Base-by-base conservation (phyloP, 495 filamentous ascomycete species). In the Aspergillus nidulans region DNA sequence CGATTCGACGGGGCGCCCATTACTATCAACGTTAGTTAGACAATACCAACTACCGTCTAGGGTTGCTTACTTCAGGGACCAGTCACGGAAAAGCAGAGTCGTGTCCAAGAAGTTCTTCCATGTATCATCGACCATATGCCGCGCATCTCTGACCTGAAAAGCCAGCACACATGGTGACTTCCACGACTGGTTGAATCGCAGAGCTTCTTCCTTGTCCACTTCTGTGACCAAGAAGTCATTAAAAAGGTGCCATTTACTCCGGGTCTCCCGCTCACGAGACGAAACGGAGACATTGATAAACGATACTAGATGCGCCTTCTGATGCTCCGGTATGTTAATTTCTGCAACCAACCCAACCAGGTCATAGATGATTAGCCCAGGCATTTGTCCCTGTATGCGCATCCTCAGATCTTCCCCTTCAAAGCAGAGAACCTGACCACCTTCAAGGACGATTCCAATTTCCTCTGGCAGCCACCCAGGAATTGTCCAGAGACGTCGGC, bases 161-260 rank as follows among this genome's bases (percentile, higher is more conserved):
- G 89, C 76, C 52, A 99, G 63, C 4, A 97, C 85, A 30, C 87
- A 88, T 2, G 94, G 95, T 44, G 86, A 78, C 74, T 97, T 99
- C 92, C 95, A 97, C 6, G 82, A 76, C 20, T 88, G 81, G 32
- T 89, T 91, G 63, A 97, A 97, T 13, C 85, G 83, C 12, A 97
- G 73, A 4, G 95, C 95, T 65, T 97, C 92, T 32, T 88, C 86
- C 39, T 78, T 74, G 13, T 85, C 77, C 16, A 95, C 78, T n/a
- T 86, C 82, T 5, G 87, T 82, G 28, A 99, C 94, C 12, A 95
- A 75, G 59, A 99, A 99, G 69, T 99, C 94, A 51, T 99, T 99
- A 70, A 99, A 96, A 4, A 99, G 66, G 63, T 96, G 89, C 94
- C 94, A 99, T 56, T 83, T 83, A 58, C 75, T 81, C 49, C 82